A percentile compares a stretch with the other conserved stretches of the same genome.
Conservation (phyloP, 2,329 filamentous ascomycete genomes). For the Aspergillus sp. region DNA sequence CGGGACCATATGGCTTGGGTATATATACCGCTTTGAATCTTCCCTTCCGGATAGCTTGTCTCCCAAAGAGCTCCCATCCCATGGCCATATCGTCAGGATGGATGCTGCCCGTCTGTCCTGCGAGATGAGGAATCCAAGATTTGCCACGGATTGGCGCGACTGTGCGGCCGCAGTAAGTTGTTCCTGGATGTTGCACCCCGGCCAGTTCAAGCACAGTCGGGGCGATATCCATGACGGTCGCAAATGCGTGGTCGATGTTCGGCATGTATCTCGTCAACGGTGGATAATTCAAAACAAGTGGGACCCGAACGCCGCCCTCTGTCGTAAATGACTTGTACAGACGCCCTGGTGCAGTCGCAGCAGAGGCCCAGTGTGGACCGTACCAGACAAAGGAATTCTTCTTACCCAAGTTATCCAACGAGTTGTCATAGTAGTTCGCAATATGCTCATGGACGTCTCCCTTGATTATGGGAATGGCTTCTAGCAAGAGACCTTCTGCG, state of each 20-base stretch:
- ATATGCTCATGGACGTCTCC: conserved; percentile 55
- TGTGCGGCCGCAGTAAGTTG: neutral
- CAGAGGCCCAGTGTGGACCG: conserved; percentile 34
- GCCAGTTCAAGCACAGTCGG: neutral
- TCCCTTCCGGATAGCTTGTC: conserved; percentile 55
- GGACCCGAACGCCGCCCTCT: conserved; percentile 55
- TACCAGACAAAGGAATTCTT: conserved; percentile 58
- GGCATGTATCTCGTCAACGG: conserved; percentile 6
- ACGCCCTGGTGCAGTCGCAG: conserved; percentile 51
- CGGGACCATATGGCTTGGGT: conserved; percentile 55
- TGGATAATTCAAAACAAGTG: conserved; percentile 50
- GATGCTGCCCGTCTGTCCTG: conserved; percentile 37
- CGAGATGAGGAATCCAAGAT: neutral
- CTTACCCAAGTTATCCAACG: conserved; percentile 41
- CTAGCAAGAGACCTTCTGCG: conserved; percentile 59
- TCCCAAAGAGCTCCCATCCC: conserved; percentile 58
- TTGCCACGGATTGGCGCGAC: neutral
- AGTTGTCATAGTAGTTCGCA: conserved; percentile 58
- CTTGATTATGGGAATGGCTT: conserved; percentile 58
- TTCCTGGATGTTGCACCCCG: neutral
- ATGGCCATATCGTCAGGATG: conserved; percentile 54
- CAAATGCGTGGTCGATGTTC: conserved; percentile 12
- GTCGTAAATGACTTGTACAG: conserved; percentile 52
- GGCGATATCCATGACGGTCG: neutral
- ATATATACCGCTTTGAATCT: conserved; percentile 61